Evolutionary conservation across 1,139 yeast species (phyloP), one percentile per base, ranked within the genome.

Genomic region (Scheffersomyces quercinus): DNA sequence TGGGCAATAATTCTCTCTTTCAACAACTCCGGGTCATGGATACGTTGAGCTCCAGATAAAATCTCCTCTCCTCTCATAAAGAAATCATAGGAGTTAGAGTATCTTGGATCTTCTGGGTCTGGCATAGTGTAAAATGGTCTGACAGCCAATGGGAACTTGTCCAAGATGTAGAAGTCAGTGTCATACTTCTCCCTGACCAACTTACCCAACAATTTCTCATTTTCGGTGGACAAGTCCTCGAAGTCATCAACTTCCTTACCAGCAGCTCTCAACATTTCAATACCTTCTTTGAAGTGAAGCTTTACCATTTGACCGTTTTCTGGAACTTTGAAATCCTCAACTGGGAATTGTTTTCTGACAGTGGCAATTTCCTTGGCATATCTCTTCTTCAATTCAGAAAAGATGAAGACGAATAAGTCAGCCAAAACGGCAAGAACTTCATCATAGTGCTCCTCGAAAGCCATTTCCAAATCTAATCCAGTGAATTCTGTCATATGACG

Each of bases 61-160:
- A 93, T 93, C 73, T 93, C 99, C 75, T 93, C 99, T 64, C 99
- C 99, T 75, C 99, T 86, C 98, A 93, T 93, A 78, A 95, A 95
- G 83, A 95, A 93, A 75, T 93, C 99, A 66, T 91, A 87, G 14
- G 95, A 86, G 81, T 93, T 93, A 54, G 97, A 90, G 74, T 90
- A 90, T 59, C 85, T 79, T 53, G 96, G 82, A 72, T 95, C 90
- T 62, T 83, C 86, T 13, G 98, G 79, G 65, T 91, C 97, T 50
- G 99, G 98, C 99, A 95, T 93, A 46, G 99, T 93, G 80, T 93
- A 93, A 81, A 93, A 93, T 47, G 99, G 99, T 75, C 99, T 86
- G 46, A 90, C 81, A 28, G 88, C 95, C 62, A 90, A 77, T 59
- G 99, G 99, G 87, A 95, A 93, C 69, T 93, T 93, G 78, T 93